Base-by-base conservation (phyloP, 176 grass and related monocot genomes). In the Thinopyrum elongatum region DNA sequence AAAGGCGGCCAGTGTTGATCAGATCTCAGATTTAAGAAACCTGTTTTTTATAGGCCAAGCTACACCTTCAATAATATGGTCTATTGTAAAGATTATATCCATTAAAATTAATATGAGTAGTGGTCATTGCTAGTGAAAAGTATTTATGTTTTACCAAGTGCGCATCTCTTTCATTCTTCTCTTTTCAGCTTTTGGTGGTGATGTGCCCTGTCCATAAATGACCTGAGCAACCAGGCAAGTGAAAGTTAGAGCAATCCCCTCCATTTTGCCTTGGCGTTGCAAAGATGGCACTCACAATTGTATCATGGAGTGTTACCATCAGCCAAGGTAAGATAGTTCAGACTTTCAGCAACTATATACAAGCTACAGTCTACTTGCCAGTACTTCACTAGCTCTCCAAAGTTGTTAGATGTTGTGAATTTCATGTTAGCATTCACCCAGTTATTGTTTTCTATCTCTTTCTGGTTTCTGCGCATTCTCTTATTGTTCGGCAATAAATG, bases 271-370 rank as follows among this genome's bases (percentile, higher is more conserved):
- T 92, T 74, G 78, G 71, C 2, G 80, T 80, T 64, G 65, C 72
- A 26, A 89, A 88, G 47, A 83, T 30, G 13, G 62, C 92, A 76
- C 89, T 85, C 8, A 42, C 87, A 66, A 96, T 94, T 78, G 84
- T 91, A 73, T 90, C 26, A 51, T 71, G 65, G 25, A 99, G 86
- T 87, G 94, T 82, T 46, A 88, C 85, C 90, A 99, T 99, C 53
- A 91, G 66, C 16, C 97, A 22, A 94, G 87, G 92, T 99, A 22
- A 94, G 87, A 92, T 99, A 92, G 62, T 25, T 90, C 82, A 74
- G 87, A 62, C 82, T 91, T 96, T 10, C 46, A 76, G 16, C 74
- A 76, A 31, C 46, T 53, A 76, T 31, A 28, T 49, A 17, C 74
- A 55, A 76, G 27, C 74, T 55, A 74, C 13, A 22, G 10, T 76